phyloP scores from a whole-genome alignment of 2,329 filamentous ascomycete species.

The Penicillium frequentans region DNA sequence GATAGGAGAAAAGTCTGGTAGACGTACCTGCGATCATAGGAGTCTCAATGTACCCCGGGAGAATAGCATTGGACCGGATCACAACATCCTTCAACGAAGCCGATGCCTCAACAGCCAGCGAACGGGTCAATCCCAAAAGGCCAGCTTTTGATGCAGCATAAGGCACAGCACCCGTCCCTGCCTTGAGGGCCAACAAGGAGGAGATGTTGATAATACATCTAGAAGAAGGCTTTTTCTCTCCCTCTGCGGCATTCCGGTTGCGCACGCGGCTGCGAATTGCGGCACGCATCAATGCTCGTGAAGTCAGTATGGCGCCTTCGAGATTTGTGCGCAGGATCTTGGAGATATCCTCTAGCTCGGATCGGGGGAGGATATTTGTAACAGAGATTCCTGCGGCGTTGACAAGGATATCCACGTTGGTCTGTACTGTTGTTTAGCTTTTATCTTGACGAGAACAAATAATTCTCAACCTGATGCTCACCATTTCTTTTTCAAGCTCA shows the following conservation, averaged over 20 bases:
- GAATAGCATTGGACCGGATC: slow-evolving; percentile 76
- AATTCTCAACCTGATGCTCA: slow-evolving; percentile 11
- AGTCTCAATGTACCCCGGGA: slow-evolving; percentile 81
- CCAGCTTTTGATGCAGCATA: slow-evolving; percentile 83
- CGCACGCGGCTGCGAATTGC: slow-evolving; percentile 33
- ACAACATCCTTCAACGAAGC: slow-evolving; percentile 58
- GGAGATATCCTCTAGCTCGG: slow-evolving; percentile 52
- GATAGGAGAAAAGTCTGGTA: neutral
- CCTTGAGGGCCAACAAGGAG: slow-evolving; percentile 70
- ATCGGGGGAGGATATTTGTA: slow-evolving; percentile 61
- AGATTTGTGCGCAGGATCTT: slow-evolving; percentile 70
- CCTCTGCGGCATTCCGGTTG: slow-evolving; percentile 19
- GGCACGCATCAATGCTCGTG: slow-evolving; percentile 38
- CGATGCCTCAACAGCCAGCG: slow-evolving; percentile 35
- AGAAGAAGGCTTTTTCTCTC: slow-evolving; percentile 56
- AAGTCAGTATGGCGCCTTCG: slow-evolving; percentile 43
- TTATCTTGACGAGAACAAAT: neutral
- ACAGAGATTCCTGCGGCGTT: slow-evolving; percentile 78
- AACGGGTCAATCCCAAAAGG: slow-evolving; percentile 59
- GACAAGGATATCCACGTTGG: slow-evolving; percentile 61
- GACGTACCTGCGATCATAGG: slow-evolving; percentile 70
- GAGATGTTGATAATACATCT: slow-evolving; percentile 82
- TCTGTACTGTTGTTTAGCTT: slow-evolving; percentile 16
- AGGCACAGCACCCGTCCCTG: slow-evolving; percentile 67
- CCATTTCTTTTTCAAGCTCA: slow-evolving; percentile 41